These are phyloP conservation scores for Lipomyces sp. DNA, from an alignment of 805 yeast genomes.

Conservation along the genomic window DNA sequence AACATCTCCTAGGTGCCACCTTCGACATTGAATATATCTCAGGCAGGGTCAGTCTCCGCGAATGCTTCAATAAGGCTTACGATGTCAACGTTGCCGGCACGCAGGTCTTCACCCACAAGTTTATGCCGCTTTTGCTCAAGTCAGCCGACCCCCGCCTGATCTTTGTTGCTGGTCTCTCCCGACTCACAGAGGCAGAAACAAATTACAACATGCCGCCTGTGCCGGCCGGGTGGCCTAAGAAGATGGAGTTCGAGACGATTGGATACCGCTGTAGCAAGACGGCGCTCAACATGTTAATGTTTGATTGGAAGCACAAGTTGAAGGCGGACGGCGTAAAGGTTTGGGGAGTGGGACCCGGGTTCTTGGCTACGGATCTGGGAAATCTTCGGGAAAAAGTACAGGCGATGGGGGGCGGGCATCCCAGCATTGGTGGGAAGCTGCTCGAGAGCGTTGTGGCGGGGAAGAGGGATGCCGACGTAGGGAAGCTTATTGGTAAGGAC, in stretches of 20 bases:
- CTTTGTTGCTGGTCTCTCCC: constrained; percentile 1
- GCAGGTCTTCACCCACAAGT: constrained; percentile 1
- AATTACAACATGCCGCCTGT: constrained; percentile 5
- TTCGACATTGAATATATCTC: constrained; percentile 8
- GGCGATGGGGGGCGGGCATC: constrained; percentile 12
- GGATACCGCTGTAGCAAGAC: constrained; percentile 11
- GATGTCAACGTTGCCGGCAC: constrained; percentile 9
- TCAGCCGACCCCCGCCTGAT: constrained; percentile 9
- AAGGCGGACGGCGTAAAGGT: constrained; percentile 7
- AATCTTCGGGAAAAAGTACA: not conserved
- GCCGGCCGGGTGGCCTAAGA: constrained; percentile 12
- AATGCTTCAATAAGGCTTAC: constrained; percentile 7
- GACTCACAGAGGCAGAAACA: not conserved
- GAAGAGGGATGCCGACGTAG: constrained; percentile 2
- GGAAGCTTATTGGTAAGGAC: constrained; percentile 9
- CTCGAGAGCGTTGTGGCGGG: constrained; percentile 5
- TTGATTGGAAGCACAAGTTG: constrained; percentile 8
- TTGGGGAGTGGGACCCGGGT: constrained; percentile 10
- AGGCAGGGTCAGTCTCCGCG: constrained; percentile 2
- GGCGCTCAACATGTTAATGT: constrained; percentile 7
- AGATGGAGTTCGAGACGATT: constrained; percentile 9
- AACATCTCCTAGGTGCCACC: constrained; percentile 6
- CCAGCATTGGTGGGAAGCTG: constrained; percentile 10
- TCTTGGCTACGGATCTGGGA: constrained; percentile 9
- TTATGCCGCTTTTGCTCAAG: constrained; percentile 11